phyloP scores from a whole-genome alignment of 2,329 filamentous ascomycete genomes.

The Pseudogymnoascus sp. region DNA sequence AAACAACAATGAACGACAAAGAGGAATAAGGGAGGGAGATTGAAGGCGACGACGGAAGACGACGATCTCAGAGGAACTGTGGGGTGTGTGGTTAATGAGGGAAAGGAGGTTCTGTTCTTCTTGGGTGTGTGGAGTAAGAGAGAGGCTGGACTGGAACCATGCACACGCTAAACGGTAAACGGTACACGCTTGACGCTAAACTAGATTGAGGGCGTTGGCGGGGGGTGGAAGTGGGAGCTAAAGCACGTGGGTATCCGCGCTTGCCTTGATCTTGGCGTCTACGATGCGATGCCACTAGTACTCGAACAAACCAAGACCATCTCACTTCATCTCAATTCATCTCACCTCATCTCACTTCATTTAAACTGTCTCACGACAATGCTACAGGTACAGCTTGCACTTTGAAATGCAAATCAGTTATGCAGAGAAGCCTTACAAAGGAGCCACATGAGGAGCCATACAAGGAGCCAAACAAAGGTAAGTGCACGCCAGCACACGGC shows the following conservation, averaged over 20 bases:
- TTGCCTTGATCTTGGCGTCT: neutral
- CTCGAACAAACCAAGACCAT: neutral
- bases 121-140: constrained; percentile 1
- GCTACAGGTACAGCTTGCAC: neutral
- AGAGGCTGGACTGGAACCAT: constrained; percentile 4
- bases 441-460: neutral
- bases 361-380: neutral
- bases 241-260: constrained; percentile 5
- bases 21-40: constrained; percentile 5
- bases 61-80: constrained; percentile 1
- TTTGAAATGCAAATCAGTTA: neutral
- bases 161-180: constrained; percentile 4
- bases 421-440: neutral
- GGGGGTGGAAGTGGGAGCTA: neutral
- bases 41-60: neutral
- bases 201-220: neutral
- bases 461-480: neutral
- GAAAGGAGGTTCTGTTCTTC: constrained; percentile 7
- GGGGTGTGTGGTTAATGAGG: neutral
- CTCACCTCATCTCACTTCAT: neutral
- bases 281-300: neutral
- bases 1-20: constrained; percentile 3
- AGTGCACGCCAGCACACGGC: neutral
- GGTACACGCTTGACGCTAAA: neutral
- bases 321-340: neutral